Conservation (phyloP, 768 basidiomycete species). For the Suillus luteus region DNA sequence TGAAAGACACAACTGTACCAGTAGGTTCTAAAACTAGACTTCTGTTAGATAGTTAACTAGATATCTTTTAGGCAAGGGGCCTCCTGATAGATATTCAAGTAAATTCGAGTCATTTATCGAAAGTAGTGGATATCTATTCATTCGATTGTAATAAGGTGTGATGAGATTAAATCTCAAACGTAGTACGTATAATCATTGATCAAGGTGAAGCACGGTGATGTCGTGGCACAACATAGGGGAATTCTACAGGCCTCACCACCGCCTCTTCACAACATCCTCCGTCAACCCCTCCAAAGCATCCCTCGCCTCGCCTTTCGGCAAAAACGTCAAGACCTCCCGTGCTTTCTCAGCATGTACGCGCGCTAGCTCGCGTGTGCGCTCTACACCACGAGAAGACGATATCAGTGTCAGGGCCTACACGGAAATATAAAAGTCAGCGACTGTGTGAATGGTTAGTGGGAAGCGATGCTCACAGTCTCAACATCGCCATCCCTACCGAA, state of each 20-base stretch:
- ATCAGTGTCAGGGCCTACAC: constrained; percentile 61
- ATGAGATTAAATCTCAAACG: neutral
- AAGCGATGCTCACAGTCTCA: constrained; percentile 57
- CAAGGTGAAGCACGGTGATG: neutral
- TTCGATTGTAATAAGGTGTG: neutral
- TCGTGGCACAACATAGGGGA: neutral
- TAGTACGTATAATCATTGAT: neutral
- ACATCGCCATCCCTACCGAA: constrained; percentile 80
- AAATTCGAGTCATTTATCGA: no score
- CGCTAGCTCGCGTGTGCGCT: constrained; percentile 80
- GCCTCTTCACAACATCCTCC: constrained; percentile 64
- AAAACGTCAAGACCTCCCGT: constrained; percentile 58
- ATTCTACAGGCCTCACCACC: constrained; percentile 37
- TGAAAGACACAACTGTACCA: no score
- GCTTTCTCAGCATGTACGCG: constrained; percentile 75
- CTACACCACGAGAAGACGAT: constrained; percentile 73
- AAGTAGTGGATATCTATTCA: no score
- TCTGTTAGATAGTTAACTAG: no score
- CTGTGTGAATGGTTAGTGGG: neutral
- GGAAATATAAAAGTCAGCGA: neutral
- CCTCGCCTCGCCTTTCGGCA: constrained; percentile 84
- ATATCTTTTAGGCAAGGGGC: no score
- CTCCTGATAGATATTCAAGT: no score
- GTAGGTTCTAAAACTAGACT: no score
- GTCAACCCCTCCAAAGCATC: constrained; percentile 73